Conservation (phyloP, 1,139 yeast species). For the Candida mesenterica region DNA sequence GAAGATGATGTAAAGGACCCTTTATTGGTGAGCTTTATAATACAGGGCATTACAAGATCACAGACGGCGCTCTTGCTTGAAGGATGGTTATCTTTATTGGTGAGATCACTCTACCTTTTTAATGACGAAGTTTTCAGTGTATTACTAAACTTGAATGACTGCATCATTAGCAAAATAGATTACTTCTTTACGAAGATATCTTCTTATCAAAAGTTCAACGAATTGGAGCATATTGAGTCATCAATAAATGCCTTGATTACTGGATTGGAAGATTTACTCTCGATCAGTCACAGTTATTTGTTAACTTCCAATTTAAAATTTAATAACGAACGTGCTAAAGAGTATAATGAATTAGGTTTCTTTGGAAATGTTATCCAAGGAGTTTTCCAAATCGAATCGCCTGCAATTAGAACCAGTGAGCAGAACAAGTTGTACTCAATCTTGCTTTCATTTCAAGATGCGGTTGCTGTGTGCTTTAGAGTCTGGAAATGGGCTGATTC, state of each 20-base stretch:
- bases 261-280: slow-evolving; percentile 66
- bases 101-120: slow-evolving; percentile 45
- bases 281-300: slow-evolving; percentile 60
- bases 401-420: slow-evolving; percentile 54
- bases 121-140: slow-evolving; percentile 53
- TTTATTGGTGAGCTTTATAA: slow-evolving; percentile 32
- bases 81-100: slow-evolving; percentile 47
- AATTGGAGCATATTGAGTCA: slow-evolving; percentile 36
- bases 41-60: slow-evolving; percentile 37
- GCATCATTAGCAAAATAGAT: slow-evolving; percentile 48
- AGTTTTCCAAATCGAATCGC: slow-evolving; percentile 79
- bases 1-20: slow-evolving; percentile 35
- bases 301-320: slow-evolving; percentile 31
- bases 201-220: slow-evolving; percentile 18
- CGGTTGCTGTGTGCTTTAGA: slow-evolving; percentile 51
- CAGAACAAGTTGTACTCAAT: slow-evolving; percentile 56
- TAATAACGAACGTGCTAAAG: slow-evolving; percentile 15
- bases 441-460: slow-evolving; percentile 61
- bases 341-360: slow-evolving; percentile 48
- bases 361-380: slow-evolving; percentile 81
- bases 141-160: slow-evolving; percentile 46
- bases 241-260: slow-evolving; percentile 53
- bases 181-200: slow-evolving; percentile 28
- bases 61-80: slow-evolving; percentile 41
- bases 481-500: slow-evolving; percentile 79